Conservation (phyloP, 192 early-diverging fungal species). For the Linnemannia schmuckeri region DNA sequence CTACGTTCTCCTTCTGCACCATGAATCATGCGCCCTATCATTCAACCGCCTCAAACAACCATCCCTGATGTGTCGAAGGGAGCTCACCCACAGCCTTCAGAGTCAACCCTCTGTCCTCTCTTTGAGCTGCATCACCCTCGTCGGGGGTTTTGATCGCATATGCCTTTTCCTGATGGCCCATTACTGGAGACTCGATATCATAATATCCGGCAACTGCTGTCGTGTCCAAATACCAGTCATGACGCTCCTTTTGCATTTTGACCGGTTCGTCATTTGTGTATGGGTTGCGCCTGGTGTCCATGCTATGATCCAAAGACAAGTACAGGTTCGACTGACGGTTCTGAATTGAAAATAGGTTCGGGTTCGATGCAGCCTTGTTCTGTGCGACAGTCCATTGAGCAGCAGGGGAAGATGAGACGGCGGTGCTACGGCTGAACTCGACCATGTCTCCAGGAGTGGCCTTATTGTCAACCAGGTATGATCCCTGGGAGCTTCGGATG, state of each 20-base stretch:
- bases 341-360: background rate
- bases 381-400: background rate
- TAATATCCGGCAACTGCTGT: background rate
- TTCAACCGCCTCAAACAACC: background rate
- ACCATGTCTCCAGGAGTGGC: background rate
- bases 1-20: background rate
- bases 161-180: slow-evolving; percentile 3
- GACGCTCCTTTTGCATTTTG: background rate
- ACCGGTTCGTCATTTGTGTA: background rate
- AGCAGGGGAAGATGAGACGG: background rate
- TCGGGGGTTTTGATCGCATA: slow-evolving; percentile 8
- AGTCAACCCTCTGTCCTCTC: background rate
- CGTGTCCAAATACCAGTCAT: background rate
- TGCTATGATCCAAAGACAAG: background rate
- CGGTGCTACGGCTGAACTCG: background rate
- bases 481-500: background rate
- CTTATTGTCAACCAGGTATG: background rate
- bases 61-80: background rate
- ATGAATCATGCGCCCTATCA: background rate
- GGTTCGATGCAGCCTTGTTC: background rate
- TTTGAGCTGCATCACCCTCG: background rate
- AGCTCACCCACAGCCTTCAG: background rate
- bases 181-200: background rate
- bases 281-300: background rate
- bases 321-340: background rate